phyloP scores from a whole-genome alignment of 1,139 yeast genomes.

The Eremothecium sinecaudum region DNA sequence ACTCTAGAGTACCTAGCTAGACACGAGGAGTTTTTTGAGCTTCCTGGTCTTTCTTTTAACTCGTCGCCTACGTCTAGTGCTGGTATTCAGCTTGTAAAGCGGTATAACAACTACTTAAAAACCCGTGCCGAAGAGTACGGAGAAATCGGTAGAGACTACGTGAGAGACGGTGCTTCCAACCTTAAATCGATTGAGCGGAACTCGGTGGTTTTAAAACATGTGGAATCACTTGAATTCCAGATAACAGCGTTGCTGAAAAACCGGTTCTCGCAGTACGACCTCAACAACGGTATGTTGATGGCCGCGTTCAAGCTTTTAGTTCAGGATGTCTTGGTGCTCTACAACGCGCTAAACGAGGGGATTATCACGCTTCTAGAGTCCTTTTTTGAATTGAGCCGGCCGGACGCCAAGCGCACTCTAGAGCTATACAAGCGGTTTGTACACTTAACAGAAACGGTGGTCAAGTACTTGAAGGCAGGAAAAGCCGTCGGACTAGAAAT shows the following conservation, averaged over 20 bases:
- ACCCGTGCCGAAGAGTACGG: conserved; percentile 62
- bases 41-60: conserved; percentile 23
- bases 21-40: conserved; percentile 47
- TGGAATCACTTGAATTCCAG: conserved; percentile 76
- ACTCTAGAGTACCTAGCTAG: conserved; percentile 56
- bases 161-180: conserved; percentile 55
- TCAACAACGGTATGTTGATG: conserved; percentile 71
- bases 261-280: conserved; percentile 55
- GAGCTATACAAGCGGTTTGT: conserved; percentile 78
- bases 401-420: conserved; percentile 81
- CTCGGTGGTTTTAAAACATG: conserved; percentile 65
- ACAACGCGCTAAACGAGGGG: conserved; percentile 89
- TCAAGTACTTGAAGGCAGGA: conserved; percentile 78
- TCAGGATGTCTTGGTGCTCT: conserved; percentile 72
- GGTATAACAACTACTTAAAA: conserved; percentile 64
- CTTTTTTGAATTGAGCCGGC: conserved; percentile 81
- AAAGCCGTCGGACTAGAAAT: conserved; percentile 85
- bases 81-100: conserved; percentile 48
- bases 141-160: conserved; percentile 62
- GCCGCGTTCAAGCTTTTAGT: conserved; percentile 82
- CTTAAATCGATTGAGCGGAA: conserved; percentile 46
- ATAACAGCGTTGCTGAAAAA: conserved; percentile 69
- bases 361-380: conserved; percentile 88
- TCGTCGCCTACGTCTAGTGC: conserved; percentile 28
- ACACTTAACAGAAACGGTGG: conserved; percentile 78